Base-by-base conservation (phyloP, 2,329 filamentous ascomycete species). In the Scedosporium apiospermum region DNA sequence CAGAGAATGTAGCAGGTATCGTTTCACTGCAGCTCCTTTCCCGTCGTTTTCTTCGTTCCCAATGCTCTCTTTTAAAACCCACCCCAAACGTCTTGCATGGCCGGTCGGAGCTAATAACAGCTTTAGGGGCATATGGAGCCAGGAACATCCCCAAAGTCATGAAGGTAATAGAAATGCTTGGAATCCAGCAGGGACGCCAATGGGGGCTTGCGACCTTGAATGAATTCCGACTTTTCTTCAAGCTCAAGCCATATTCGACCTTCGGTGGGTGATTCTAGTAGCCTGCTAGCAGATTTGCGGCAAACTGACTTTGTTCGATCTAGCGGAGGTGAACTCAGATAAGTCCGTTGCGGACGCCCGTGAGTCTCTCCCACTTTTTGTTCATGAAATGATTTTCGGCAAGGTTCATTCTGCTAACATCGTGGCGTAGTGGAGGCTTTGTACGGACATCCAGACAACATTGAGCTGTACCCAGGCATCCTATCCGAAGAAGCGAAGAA, bases 401-500 rank as follows among this genome's bases (percentile, higher is more conserved):
- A 38, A 38, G 60, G 59, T 4, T 16, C 7, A 26, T 21, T 16
- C 6, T 57, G 51, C 10, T 57, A 57, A 57, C 51, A 3, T 16
- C 5, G 23, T 30, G 51, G n/a, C 27, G 23, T 42, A 62, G 42
- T 69, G 4, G 63, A 66, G 5, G 72, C 77, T 51, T 74, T 87
- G n/a, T 83, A 84, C 65, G 82, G 82, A 18, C 79, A 85, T 65
- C 83, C 83, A 0, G 85, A 87, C 68, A 80, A 78, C 65, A 82
- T 88, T 2, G 85, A 88, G 64, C 73, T 87, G 46, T 88, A 88
- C 68, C 82, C 85, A 1, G 85, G 83, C 51, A 77, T 91, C 14
- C 83, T 91, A 0, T 81, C 85, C 1, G 88, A 91, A 70, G 83
- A 87, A 65, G 81, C 83, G 16, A 90, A 90, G 72, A 73, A 81